Conservation (phyloP, 495 filamentous ascomycete genomes). For the Penicillium crystallinum region DNA sequence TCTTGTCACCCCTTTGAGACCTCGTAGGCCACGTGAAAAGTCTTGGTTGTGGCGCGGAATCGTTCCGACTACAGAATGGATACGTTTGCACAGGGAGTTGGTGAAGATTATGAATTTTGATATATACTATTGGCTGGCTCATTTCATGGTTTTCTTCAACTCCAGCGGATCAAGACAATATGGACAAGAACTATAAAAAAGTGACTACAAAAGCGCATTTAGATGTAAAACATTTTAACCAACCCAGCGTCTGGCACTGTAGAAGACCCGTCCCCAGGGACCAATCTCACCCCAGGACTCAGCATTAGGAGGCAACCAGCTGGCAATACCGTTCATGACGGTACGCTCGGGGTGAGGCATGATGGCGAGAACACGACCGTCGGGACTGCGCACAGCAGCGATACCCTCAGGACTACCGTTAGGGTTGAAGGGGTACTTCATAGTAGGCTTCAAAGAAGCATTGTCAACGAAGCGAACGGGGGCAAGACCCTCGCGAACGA, state of each 20-base stretch:
- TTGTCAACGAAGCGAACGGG: slow-evolving; percentile 83
- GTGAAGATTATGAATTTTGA: slow-evolving; percentile 3
- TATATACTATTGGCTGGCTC: slow-evolving; percentile 2
- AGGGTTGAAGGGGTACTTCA: slow-evolving; percentile 85
- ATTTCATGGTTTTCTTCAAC: not conserved
- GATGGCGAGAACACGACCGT: slow-evolving; percentile 85
- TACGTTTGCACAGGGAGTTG: no score
- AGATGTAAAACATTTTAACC: slow-evolving; percentile 42
- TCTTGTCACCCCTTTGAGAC: no score
- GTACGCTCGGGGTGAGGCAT: slow-evolving; percentile 97
- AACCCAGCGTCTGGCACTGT: slow-evolving; percentile 79
- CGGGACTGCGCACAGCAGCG: slow-evolving; percentile 69
- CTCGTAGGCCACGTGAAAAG: no score
- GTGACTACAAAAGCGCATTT: not conserved
- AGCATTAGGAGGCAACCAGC: slow-evolving; percentile 62
- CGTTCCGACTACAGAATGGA: no score
- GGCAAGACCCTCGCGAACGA: slow-evolving; percentile 60
- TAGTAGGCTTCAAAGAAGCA: slow-evolving; percentile 59
- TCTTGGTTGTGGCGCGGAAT: no score
- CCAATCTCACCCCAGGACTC: slow-evolving; percentile 81
- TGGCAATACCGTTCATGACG: slow-evolving; percentile 75
- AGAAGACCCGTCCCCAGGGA: slow-evolving; percentile 80
- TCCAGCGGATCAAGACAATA: not conserved
- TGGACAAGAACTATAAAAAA: slow-evolving; percentile 1
- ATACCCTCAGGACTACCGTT: slow-evolving; percentile 88